These are phyloP conservation scores for Yarrowia yakushimensis DNA, from an alignment of 805 yeast genomes.

Conservation along the genomic window DNA sequence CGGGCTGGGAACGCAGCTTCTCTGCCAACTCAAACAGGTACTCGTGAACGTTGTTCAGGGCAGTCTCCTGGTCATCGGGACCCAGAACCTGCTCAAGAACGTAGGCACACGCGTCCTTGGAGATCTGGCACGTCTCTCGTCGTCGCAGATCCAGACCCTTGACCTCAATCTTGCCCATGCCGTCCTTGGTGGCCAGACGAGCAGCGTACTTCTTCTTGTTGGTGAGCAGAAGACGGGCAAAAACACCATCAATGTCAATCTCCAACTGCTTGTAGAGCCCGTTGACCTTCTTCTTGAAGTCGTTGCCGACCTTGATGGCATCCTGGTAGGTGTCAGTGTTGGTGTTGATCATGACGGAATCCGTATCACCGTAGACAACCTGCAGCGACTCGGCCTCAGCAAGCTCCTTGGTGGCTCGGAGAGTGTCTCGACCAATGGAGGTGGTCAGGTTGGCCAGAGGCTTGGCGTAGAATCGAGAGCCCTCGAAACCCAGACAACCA, in stretches of 20 bases:
- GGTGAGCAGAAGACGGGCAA: conserved; percentile 75
- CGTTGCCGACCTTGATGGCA: conserved; percentile 78
- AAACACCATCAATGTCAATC: conserved; percentile 92
- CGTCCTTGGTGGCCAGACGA: conserved; percentile 54
- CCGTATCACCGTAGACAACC: conserved; percentile 97
- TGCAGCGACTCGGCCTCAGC: conserved; percentile 81
- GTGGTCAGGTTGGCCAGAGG: conserved; percentile 96
- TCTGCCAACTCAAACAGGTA: conserved; percentile 60
- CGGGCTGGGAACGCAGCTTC: conserved; percentile 57
- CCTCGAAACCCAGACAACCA: conserved; percentile 92
- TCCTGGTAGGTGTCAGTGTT: conserved; percentile 65
- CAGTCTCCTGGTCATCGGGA: conserved; percentile 70
- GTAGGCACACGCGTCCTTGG: conserved; percentile 79
- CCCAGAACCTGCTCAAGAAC: conserved; percentile 69
- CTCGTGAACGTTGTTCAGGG: conserved; percentile 66
- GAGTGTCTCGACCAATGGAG: conserved; percentile 89
- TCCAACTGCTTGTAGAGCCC: conserved; percentile 84
- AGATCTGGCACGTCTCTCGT: conserved; percentile 91
- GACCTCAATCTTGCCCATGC: conserved; percentile 73
- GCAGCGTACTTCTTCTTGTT: conserved; percentile 99
- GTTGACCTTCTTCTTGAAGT: conserved; percentile 80
- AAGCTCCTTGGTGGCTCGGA: conserved; percentile 85
- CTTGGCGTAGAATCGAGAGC: conserved; percentile 91
- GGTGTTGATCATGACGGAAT: conserved; percentile 97
- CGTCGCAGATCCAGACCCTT: conserved; percentile 97